phyloP scores from a whole-genome alignment of 352 stramenopile genomes.

The Pythium insidiosum region DNA sequence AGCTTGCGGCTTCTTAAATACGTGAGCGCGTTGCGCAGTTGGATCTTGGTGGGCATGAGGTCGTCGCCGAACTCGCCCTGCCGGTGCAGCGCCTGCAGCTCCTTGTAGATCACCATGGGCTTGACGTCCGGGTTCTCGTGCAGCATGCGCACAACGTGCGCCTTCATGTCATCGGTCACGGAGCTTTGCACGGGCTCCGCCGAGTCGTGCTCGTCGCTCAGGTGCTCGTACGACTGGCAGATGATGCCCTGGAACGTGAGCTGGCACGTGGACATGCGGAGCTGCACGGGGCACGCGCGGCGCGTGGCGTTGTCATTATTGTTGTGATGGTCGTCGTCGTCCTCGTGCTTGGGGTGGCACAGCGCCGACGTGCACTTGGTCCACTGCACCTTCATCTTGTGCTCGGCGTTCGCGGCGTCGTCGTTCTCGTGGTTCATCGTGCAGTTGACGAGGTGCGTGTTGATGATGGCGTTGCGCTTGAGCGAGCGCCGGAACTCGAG shows the following conservation, averaged over 20 bases:
- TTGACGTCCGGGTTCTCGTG: conserved; percentile 55
- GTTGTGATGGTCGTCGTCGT: too few species aligned
- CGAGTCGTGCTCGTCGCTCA: conserved; percentile 71
- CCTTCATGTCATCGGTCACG: conserved; percentile 74
- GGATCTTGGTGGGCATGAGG: conserved; percentile 79
- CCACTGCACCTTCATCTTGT: conserved; percentile 85
- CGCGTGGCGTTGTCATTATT: conserved; percentile 15
- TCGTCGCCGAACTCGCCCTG: conserved; percentile 50
- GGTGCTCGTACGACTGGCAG: conserved; percentile 69
- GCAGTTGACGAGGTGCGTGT: conserved; percentile 76
- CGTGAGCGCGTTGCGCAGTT: conserved; percentile 70
- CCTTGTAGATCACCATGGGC: conserved; percentile 72
- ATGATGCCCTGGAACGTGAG: conserved; percentile 64
- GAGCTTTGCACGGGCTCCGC: conserved; percentile 61
- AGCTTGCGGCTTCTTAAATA: conserved; percentile 76
- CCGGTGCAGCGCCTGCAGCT: conserved; percentile 46
- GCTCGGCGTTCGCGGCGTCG: conserved; percentile 30
- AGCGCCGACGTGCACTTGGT: conserved; percentile 75
- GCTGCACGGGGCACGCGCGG: conserved; percentile 51
- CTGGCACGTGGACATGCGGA: conserved; percentile 79
- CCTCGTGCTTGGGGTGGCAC: conserved; percentile 53
- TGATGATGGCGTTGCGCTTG: conserved; percentile 82
- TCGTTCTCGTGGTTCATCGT: conserved; percentile 70
- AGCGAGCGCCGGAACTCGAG: conserved; percentile 66
- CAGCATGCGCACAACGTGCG: conserved; percentile 59